phyloP scores from a whole-genome alignment of 1,139 yeast species.

The Debaryomyces singareniensis region DNA sequence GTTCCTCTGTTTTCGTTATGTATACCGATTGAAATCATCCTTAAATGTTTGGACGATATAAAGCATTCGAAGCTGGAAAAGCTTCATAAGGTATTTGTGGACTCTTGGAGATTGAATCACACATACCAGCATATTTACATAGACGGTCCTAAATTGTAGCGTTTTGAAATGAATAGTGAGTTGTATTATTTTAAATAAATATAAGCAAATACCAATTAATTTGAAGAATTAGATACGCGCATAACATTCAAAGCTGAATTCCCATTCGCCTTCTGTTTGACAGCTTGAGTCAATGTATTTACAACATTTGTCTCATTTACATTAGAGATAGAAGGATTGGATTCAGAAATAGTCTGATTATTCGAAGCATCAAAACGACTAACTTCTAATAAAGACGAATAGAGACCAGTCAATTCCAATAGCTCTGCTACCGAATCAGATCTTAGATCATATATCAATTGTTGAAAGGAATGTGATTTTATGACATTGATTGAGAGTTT shows the following conservation, averaged over 20 bases:
- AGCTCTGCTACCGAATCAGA: slow-evolving; percentile 44
- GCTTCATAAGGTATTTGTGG: slow-evolving; percentile 13
- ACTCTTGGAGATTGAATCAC: slow-evolving; percentile 20
- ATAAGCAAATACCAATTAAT: slow-evolving; percentile 1
- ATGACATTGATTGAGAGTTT: slow-evolving; percentile 43
- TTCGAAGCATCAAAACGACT: slow-evolving; percentile 21
- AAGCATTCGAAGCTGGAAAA: slow-evolving; percentile 2
- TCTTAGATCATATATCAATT: slow-evolving; percentile 43
- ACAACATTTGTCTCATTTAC: slow-evolving; percentile 14
- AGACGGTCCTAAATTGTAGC: slow-evolving; percentile 10
- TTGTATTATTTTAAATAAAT: not conserved
- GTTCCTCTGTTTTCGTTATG: slow-evolving; percentile 21
- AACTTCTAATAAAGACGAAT: slow-evolving; percentile 42
- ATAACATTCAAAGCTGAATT: slow-evolving; percentile 3
- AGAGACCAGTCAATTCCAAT: slow-evolving; percentile 39
- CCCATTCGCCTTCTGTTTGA: slow-evolving; percentile 12
- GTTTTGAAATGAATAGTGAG: not conserved
- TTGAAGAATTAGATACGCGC: slow-evolving; percentile 3
- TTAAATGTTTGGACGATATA: slow-evolving; percentile 11
- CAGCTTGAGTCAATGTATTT: slow-evolving; percentile 13
- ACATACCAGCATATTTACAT: slow-evolving; percentile 17
- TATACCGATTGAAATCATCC: slow-evolving; percentile 23
- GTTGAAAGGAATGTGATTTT: slow-evolving; percentile 48
- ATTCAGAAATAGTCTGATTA: slow-evolving; percentile 4
- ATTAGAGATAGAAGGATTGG: slow-evolving; percentile 8